Conservation (phyloP, 73 alveolate genomes). For the Paramecium bursaria region DNA sequence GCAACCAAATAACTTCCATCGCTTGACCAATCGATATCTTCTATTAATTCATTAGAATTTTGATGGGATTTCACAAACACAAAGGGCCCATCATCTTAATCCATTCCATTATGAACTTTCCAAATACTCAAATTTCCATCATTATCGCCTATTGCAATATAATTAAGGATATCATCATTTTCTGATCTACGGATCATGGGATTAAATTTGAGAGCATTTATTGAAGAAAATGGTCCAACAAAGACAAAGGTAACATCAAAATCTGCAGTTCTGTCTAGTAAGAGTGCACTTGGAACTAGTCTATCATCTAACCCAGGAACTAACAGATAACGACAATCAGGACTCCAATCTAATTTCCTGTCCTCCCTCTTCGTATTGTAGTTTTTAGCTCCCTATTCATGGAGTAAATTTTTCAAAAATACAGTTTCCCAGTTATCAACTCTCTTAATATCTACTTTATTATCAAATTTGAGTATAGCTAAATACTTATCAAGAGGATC, state of each 20-base stretch:
- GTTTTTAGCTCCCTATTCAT: background rate
- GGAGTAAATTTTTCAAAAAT: constrained; percentile 11
- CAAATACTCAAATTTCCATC: constrained; percentile 67
- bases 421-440: constrained; percentile 57
- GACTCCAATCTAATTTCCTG: constrained; percentile 69
- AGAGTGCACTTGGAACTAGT: constrained; percentile 53
- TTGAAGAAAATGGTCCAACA: constrained; percentile 69
- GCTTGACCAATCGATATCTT: constrained; percentile 59
- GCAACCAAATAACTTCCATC: constrained; percentile 58
- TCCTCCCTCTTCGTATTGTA: constrained; percentile 65
- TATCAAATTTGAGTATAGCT: constrained; percentile 57
- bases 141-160: constrained; percentile 67
- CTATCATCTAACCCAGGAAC: constrained; percentile 70
- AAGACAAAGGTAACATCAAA: constrained; percentile 54
- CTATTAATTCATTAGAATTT: constrained; percentile 60
- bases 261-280: constrained; percentile 49
- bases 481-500: constrained; percentile 65
- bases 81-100: constrained; percentile 47
- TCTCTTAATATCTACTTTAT: constrained; percentile 57
- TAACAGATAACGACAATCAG: constrained; percentile 60
- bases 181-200: constrained; percentile 25
- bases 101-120: constrained; percentile 31
- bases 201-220: constrained; percentile 51
- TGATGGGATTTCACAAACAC: constrained; percentile 29
- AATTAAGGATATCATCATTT: constrained; percentile 49